A percentile compares a stretch with the other conserved stretches of the same genome.
phyloP scores from a whole-genome alignment of 257 asterid genomes.

The Solanum sejunctum region DNA sequence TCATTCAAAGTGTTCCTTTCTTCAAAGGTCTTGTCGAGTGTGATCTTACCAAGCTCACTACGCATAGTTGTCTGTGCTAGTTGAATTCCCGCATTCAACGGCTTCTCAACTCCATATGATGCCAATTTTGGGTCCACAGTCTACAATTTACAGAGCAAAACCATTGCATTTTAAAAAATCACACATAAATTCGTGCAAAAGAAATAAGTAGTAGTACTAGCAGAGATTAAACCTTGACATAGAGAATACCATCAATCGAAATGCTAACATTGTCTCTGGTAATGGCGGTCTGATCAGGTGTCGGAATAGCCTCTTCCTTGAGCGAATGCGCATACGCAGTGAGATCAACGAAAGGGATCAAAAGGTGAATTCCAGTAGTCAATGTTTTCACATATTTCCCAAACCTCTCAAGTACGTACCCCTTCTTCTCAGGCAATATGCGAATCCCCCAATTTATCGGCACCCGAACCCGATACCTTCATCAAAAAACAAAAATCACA shows the following conservation, averaged over 20 bases:
- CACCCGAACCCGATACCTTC: constrained; percentile 35
- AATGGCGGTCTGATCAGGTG: constrained; percentile 66
- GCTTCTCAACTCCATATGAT: constrained; percentile 88
- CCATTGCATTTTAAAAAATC: neutral
- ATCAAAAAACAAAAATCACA: neutral
- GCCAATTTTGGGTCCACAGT: constrained; percentile 85
- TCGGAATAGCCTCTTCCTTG: constrained; percentile 71
- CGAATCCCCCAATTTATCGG: constrained; percentile 75
- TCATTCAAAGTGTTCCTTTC: constrained; percentile 78
- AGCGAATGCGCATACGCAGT: constrained; percentile 78
- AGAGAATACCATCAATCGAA: constrained; percentile 63
- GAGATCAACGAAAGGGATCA: constrained; percentile 65
- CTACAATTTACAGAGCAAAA: constrained; percentile 16
- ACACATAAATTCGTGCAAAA: neutral
- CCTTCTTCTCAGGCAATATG: constrained; percentile 75
- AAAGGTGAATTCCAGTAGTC: constrained; percentile 62
- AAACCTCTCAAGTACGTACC: constrained; percentile 62
- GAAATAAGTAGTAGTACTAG: neutral
- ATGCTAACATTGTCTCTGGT: constrained; percentile 88
- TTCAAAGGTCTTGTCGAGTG: constrained; percentile 88
- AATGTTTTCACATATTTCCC: constrained; percentile 65
- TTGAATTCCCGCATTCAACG: constrained; percentile 65
- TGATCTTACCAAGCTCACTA: constrained; percentile 91
- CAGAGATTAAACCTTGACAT: constrained; percentile 41
- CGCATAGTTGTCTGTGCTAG: constrained; percentile 96